Evolutionary conservation across 495 filamentous ascomycete genomes (phyloP).

Genomic region (Hyaloscypha hepaticicola): DNA sequence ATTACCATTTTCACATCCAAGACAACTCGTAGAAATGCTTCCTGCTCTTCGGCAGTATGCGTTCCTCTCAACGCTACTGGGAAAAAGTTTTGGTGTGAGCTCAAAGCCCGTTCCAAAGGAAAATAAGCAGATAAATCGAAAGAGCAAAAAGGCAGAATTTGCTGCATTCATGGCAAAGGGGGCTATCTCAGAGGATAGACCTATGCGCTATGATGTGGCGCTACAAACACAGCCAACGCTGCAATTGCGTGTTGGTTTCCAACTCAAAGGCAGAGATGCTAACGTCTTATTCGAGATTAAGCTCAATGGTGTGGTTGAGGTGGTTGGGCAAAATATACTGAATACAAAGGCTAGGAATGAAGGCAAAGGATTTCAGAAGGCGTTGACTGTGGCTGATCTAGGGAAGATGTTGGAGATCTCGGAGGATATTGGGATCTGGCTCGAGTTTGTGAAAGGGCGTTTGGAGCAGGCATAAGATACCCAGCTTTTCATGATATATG

Average conservation of each 20-base stretch:
- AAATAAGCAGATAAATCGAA: constrained; percentile 4
- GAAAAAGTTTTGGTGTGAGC: constrained; percentile 52
- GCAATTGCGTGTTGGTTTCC: constrained; percentile 49
- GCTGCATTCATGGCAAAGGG: constrained; percentile 34
- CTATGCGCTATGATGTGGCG: constrained; percentile 46
- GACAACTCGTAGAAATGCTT: constrained; percentile 75
- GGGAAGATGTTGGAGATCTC: constrained; percentile 39
- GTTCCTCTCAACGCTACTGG: constrained; percentile 61
- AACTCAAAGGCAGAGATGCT: constrained; percentile 41
- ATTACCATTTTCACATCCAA: constrained; percentile 83
- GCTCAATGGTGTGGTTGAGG: constrained; percentile 56
- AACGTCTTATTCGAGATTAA: constrained; percentile 58
- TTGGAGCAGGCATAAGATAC: constrained; percentile 16
- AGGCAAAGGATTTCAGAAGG: background rate
- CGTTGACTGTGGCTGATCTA: constrained; percentile 27
- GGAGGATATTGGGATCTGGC: constrained; percentile 56
- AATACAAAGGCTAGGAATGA: constrained; percentile 9
- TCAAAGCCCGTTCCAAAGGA: constrained; percentile 5
- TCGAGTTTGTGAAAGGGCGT: constrained; percentile 46
- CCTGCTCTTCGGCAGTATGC: constrained; percentile 76
- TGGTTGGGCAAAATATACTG: constrained; percentile 38
- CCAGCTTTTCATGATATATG: background rate
- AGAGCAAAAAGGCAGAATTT: constrained; percentile 37
- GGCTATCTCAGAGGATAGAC: constrained; percentile 7
- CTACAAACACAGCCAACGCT: constrained; percentile 47